phyloP scores from a whole-genome alignment of 805 yeast species.

The Cephaloascus albidus region DNA sequence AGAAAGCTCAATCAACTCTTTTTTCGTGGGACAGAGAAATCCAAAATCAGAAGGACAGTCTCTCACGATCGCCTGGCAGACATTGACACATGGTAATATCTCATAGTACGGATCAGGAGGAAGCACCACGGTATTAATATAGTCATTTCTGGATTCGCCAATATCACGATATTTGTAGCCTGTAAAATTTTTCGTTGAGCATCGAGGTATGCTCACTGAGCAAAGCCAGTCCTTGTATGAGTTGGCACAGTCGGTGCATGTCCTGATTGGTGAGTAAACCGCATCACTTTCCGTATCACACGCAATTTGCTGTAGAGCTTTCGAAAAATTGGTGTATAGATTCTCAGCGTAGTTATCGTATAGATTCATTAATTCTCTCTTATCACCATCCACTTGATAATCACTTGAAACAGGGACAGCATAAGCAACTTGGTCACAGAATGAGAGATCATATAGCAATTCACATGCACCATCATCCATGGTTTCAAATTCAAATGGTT shows the following conservation, averaged over 20 bases:
- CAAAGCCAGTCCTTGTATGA: constrained; percentile 87
- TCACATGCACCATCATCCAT: constrained; percentile 52
- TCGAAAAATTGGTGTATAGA: constrained; percentile 57
- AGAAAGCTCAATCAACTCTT: constrained; percentile 23
- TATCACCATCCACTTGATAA: constrained; percentile 18
- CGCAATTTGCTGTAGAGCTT: constrained; percentile 65
- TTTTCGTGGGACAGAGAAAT: constrained; percentile 59
- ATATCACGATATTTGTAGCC: constrained; percentile 37
- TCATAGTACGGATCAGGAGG: constrained; percentile 62
- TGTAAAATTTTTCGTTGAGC: constrained; percentile 42
- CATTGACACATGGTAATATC: constrained; percentile 76
- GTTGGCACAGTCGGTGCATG: constrained; percentile 63
- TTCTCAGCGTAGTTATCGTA: constrained; percentile 59
- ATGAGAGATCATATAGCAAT: constrained; percentile 62
- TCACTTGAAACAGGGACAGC: constrained; percentile 57
- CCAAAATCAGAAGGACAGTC: constrained; percentile 77
- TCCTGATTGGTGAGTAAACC: constrained; percentile 61
- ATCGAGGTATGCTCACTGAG: constrained; percentile 79
- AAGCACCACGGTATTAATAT: constrained; percentile 39
- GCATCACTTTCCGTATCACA: constrained; percentile 66
- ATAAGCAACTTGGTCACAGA: constrained; percentile 79
- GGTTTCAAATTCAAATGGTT: constrained; percentile 48
- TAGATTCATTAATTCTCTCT: constrained; percentile 10
- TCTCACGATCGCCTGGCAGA: constrained; percentile 69
- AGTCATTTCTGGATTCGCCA: constrained; percentile 49